Conservation (phyloP, 192 early-diverging fungal genomes). For the Pilobolus umbonatus region DNA sequence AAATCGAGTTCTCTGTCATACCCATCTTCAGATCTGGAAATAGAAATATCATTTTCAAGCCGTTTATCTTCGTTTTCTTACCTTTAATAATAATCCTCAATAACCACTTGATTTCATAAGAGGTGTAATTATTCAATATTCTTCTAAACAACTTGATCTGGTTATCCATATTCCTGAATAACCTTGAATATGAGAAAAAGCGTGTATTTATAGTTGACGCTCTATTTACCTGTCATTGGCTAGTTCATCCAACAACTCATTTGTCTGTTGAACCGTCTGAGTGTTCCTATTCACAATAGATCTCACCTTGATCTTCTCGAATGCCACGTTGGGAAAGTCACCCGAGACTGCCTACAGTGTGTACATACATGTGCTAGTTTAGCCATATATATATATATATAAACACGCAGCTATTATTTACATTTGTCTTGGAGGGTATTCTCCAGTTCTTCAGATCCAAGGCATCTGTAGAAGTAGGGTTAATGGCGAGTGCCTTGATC, state of each 20-base stretch:
- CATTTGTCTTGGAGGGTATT: slow-evolving; percentile 37
- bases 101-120: slow-evolving; percentile 73
- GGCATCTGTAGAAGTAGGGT: slow-evolving; percentile 37
- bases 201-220: background rate
- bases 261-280: slow-evolving; percentile 58
- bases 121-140: slow-evolving; percentile 54
- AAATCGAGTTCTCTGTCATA: slow-evolving; percentile 65
- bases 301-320: slow-evolving; percentile 41
- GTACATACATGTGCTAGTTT: slow-evolving; percentile 5
- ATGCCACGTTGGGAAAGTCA: slow-evolving; percentile 57
- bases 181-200: too few species aligned
- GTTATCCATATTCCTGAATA: slow-evolving; percentile 13
- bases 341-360: slow-evolving; percentile 46
- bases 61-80: slow-evolving; percentile 19
- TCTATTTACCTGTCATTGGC: background rate
- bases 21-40: slow-evolving; percentile 63
- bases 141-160: slow-evolving; percentile 39
- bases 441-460: background rate
- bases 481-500: slow-evolving; percentile 54
- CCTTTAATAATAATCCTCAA: slow-evolving; percentile 71
- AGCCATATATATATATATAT: background rate
- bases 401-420: slow-evolving; percentile 4
- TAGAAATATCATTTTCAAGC: background rate
- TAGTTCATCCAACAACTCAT: slow-evolving; percentile 47
- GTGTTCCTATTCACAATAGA: slow-evolving; percentile 42